phyloP scores from a whole-genome alignment of 495 filamentous ascomycete species.

The Aspergillus baeticus region DNA sequence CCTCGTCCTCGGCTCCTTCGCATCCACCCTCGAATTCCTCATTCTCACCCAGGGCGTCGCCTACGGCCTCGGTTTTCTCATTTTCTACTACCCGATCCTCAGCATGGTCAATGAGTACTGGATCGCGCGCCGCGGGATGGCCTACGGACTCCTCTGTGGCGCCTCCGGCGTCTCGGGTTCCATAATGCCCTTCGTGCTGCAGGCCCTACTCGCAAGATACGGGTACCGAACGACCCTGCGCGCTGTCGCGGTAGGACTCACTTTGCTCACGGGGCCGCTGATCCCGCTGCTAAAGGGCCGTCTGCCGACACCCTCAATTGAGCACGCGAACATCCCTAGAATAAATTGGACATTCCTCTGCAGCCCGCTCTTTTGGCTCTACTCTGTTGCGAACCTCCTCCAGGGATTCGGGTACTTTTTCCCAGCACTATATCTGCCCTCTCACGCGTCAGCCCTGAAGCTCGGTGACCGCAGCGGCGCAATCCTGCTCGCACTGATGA shows the following conservation, averaged over 20 bases:
- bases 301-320: constrained; percentile 6
- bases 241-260: background rate
- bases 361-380: constrained; percentile 4
- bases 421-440: constrained; percentile 1
- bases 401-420: constrained; percentile 10
- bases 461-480: background rate
- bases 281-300: constrained; percentile 7
- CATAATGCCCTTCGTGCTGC: constrained; percentile 2
- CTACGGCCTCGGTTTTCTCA: constrained; percentile 11
- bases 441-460: background rate
- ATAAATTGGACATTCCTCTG: no score
- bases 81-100: constrained; percentile 10
- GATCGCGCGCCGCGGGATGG: constrained; percentile 3
- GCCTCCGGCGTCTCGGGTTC: background rate
- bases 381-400: background rate
- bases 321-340: no score
- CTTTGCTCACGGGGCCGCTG: background rate
- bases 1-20: background rate
- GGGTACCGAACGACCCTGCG: constrained; percentile 7
- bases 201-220: background rate
- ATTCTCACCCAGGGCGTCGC: constrained; percentile 3
- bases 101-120: constrained; percentile 12
- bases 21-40: background rate
- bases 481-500: constrained; percentile 5
- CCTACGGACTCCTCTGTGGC: background rate